Base-by-base conservation (phyloP, 129 eudicot genomes). In the Centaurea solstitialis region DNA sequence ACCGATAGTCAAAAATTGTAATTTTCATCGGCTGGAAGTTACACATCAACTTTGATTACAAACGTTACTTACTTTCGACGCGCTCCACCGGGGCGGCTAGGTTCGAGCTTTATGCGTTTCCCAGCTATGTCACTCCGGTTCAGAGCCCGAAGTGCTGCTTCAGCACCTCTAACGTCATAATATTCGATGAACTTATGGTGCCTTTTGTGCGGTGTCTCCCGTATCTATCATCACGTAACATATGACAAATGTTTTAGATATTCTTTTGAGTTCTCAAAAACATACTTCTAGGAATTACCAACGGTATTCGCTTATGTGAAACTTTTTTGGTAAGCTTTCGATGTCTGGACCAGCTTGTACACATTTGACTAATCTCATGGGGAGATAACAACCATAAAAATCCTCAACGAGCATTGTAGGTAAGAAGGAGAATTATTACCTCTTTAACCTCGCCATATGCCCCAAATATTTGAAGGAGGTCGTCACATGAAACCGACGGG, bases 61-160 rank as follows among this genome's bases (percentile, higher is more conserved):
- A 18, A 79, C 15, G 15, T 64, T 70, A 84, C 90, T 43, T 77
- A 93, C 98, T 87, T 94, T 70, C 98, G 87, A 22, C 97, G 94
- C 6, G 97, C 89, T 24, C 98, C 98, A 79, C 98, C 98, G 13
- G 98, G 96, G 15, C 96, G 97, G 84, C 97, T 92, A 39, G 94
- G 97, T 82, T 94, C 99, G 37, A 94, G 97, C 86, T 94, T 94
- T 76, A 94, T 94, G 22, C 97, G 94, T 78, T 90, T 94, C 61
- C 99, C 99, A 65, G 99, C 99, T 65, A 94, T 92, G 45, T 94
- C 97, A 82, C 97, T 89, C 86, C 97, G 86, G 80, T 94, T 94
- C 70, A 94, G 82, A 41, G 97, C 80, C 76, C 90, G 85, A 20
- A 94, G 91, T 15, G 99, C 99, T 28, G 94, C 91, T 72, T 94